Conservation (phyloP, 805 yeast species). For the Ogataea thermomethanolica region DNA sequence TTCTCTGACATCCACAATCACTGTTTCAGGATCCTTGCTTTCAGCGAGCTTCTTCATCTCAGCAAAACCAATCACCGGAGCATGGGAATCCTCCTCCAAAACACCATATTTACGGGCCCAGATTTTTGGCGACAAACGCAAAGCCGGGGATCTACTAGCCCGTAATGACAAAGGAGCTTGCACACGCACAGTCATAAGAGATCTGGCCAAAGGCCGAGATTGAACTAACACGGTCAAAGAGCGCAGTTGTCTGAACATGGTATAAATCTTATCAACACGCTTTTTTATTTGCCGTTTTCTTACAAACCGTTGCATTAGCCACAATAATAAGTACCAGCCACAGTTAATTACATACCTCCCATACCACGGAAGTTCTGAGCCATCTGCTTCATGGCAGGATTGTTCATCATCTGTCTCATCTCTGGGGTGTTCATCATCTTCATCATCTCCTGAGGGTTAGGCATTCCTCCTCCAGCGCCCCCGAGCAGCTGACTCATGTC, state of each 20-base stretch:
- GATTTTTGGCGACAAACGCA: not conserved
- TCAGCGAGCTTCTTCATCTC: constrained; percentile 40
- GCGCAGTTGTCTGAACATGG: constrained; percentile 9
- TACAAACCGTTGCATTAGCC: constrained; percentile 2
- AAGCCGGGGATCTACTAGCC: not conserved
- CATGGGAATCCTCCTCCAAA: constrained; percentile 30
- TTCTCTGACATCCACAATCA: constrained; percentile 88
- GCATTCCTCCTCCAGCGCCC: constrained; percentile 44
- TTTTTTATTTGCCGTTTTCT: constrained; percentile 9
- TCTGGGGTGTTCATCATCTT: constrained; percentile 32
- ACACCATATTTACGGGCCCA: constrained; percentile 21
- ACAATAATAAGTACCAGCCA: not conserved
- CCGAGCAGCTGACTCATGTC: constrained; percentile 61
- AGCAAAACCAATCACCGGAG: constrained; percentile 29
- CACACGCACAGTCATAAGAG: not conserved
- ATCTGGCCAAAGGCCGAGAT: constrained; percentile 6
- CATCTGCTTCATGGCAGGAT: constrained; percentile 73
- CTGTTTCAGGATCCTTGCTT: constrained; percentile 43
- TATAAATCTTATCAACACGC: constrained; percentile 9
- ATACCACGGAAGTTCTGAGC: constrained; percentile 38
- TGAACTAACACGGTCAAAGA: not conserved
- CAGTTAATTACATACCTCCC: constrained; percentile 23
- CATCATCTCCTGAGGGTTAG: constrained; percentile 46
- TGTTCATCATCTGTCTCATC: constrained; percentile 57
- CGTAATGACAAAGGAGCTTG: not conserved